Conservation (phyloP, 2,329 filamentous ascomycete species). For the Neofusicoccum cordaticola region DNA sequence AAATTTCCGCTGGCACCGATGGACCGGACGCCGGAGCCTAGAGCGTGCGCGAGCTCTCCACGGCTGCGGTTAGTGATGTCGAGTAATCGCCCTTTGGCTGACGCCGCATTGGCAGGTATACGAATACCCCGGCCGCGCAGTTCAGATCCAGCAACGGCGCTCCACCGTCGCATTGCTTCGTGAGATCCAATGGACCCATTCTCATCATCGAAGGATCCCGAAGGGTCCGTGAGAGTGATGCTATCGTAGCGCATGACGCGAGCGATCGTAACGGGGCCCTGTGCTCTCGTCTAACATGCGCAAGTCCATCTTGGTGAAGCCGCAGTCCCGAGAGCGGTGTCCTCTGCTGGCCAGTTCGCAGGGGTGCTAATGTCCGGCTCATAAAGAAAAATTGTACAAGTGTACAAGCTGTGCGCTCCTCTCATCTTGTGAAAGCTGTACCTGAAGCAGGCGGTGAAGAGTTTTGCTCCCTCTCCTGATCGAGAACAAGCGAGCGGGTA, state of each 20-base stretch:
- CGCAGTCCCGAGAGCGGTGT: neutral
- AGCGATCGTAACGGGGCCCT: neutral
- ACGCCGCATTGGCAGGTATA: neutral
- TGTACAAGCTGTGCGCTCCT: constrained; percentile 1
- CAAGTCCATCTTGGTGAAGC: neutral
- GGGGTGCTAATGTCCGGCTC: constrained; percentile 6
- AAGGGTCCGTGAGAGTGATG: constrained; percentile 9
- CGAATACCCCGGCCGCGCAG: neutral
- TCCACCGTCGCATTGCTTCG: neutral
- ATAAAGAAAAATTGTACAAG: neutral
- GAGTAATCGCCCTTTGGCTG: neutral
- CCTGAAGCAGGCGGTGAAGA: constrained; percentile 12
- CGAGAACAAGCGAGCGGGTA: neutral
- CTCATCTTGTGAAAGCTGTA: constrained; percentile 15
- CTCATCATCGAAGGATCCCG: neutral
- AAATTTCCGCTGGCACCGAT: neutral
- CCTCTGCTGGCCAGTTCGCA: constrained; percentile 3
- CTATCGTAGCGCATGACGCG: constrained; percentile 5
- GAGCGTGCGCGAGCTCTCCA: neutral
- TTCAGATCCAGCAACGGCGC: neutral
- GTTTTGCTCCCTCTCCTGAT: neutral
- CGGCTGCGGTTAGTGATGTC: neutral
- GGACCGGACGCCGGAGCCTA: neutral
- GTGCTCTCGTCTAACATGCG: constrained; percentile 9
- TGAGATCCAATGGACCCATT: neutral